A percentile compares a stretch with the other conserved stretches of the same genome.
Conservation (phyloP, 208 protist genomes). For the Lotmaria passim region DNA sequence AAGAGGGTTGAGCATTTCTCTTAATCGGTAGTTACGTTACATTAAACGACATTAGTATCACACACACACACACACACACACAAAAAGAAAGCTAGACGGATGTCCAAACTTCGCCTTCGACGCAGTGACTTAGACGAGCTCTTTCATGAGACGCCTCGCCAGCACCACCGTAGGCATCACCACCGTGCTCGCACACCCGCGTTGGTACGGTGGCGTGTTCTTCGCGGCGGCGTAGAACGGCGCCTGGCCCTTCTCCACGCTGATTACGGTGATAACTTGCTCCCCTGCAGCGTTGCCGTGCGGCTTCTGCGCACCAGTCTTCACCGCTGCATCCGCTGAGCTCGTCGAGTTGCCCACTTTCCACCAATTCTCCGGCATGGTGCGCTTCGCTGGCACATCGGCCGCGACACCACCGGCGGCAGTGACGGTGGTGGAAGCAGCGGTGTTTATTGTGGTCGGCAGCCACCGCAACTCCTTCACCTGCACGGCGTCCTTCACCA, state of each 20-base stretch:
- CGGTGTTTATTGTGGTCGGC: neutral
- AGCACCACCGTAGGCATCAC: slow-evolving; percentile 58
- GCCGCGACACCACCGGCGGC: neutral
- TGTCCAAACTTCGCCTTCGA: no score
- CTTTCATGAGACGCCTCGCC: slow-evolving; percentile 53
- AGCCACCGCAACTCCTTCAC: slow-evolving; percentile 67
- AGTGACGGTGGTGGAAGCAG: neutral
- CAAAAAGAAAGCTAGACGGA: neutral
- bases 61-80: neutral
- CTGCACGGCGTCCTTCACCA: slow-evolving; percentile 74
- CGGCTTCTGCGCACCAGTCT: neutral
- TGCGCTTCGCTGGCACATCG: slow-evolving; percentile 6
- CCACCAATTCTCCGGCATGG: slow-evolving; percentile 79
- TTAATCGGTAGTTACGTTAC: neutral
- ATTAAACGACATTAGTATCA: neutral
- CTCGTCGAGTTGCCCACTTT: slow-evolving; percentile 31
- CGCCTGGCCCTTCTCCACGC: slow-evolving; percentile 63
- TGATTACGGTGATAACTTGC: slow-evolving; percentile 70
- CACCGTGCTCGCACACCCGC: slow-evolving; percentile 79
- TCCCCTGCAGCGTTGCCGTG: neutral
- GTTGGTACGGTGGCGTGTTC: slow-evolving; percentile 67
- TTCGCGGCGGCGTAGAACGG: slow-evolving; percentile 76
- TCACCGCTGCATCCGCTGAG: neutral
- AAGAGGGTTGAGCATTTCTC: no score
- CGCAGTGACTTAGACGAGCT: slow-evolving; percentile 42